Evolutionary conservation across 75 land plant species (phyloP), one percentile per base, ranked within the genome.

Genomic region (Picea sitchensis): DNA sequence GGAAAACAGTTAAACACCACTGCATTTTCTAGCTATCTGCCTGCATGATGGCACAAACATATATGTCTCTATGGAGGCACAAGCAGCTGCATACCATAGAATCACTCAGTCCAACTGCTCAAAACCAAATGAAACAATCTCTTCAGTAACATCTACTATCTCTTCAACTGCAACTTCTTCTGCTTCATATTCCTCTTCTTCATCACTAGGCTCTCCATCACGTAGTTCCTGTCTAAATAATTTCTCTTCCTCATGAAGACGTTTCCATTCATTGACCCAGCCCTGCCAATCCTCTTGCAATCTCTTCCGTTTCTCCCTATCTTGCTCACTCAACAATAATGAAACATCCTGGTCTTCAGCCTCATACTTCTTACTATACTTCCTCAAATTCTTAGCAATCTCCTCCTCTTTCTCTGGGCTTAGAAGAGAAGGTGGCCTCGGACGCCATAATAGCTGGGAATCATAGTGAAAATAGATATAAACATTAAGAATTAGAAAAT

Each of bases 331-430:
- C 77, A 87, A 68, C 41, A 80, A 86, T 81, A 82, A 65, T 12
- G 92, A 90, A 3, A 86, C 89, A 65, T 90, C 92, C 73, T 86
- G 87, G 63, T 92, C 96, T 64, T 92, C 94, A 14, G 86, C 91
- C 81, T 96, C 98, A 69, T 92, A 94, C 90, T 91, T 92, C 90
- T 96, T 96, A 77, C 96, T 93, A 84, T 96, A 96, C 79, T 93
- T 93, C 84, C 91, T 90, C 79, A 96, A 64, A 80, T 92, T 94
- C 87, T 92, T 93, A 44, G 89, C 78, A 41, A 96, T 90, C 79
- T 90, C 96, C 54, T 86, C 93, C 80, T 94, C 98, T 38, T 92
- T 92, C 36, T 92, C 96, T 3, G 89, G 78, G 58, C 76, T 88
- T 63, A 96, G 84, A 60, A 96, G 85, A 1, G 96, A 83, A 41